A percentile compares a stretch with the other conserved stretches of the same genome.
Evolutionary conservation across 768 basidiomycete genomes (phyloP).

Genomic region (Arthromyces matolae): DNA sequence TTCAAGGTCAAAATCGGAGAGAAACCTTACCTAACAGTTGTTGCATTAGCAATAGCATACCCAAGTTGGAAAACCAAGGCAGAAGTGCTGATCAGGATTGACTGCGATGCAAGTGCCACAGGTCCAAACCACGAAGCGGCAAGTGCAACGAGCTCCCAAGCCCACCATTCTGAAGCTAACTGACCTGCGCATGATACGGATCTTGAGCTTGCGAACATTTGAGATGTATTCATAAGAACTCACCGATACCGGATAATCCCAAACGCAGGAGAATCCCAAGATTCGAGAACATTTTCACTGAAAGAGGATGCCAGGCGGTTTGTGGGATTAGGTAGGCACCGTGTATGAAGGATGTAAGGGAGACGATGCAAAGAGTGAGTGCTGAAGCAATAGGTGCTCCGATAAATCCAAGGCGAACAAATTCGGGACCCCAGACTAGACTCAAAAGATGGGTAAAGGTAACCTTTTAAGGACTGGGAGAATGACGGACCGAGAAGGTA

Average conservation of each 20-base stretch:
- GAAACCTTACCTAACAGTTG: neutral
- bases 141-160: slow-evolving; percentile 80
- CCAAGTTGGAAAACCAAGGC: slow-evolving; percentile 2
- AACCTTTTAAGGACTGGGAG: neutral
- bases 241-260: slow-evolving; percentile 76
- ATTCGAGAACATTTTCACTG: slow-evolving; percentile 55
- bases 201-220: neutral
- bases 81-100: neutral
- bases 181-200: slow-evolving; percentile 40
- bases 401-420: slow-evolving; percentile 78
- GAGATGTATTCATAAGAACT: no score
- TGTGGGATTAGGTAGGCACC: slow-evolving; percentile 54
- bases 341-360: slow-evolving; percentile 54
- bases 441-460: neutral
- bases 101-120: neutral
- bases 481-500: slow-evolving; percentile 62
- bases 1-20: neutral
- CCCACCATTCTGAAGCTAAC: slow-evolving; percentile 92
- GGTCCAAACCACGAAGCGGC: slow-evolving; percentile 39
- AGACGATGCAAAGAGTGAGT: slow-evolving; percentile 77
- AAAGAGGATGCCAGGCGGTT: slow-evolving; percentile 80
- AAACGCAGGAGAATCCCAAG: slow-evolving; percentile 66
- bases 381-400: slow-evolving; percentile 90
- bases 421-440: slow-evolving; percentile 74
- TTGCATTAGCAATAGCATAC: slow-evolving; percentile 3